Evolutionary conservation across 768 basidiomycete species (phyloP).

Genomic region (Podaxis carcinomalis): DNA sequence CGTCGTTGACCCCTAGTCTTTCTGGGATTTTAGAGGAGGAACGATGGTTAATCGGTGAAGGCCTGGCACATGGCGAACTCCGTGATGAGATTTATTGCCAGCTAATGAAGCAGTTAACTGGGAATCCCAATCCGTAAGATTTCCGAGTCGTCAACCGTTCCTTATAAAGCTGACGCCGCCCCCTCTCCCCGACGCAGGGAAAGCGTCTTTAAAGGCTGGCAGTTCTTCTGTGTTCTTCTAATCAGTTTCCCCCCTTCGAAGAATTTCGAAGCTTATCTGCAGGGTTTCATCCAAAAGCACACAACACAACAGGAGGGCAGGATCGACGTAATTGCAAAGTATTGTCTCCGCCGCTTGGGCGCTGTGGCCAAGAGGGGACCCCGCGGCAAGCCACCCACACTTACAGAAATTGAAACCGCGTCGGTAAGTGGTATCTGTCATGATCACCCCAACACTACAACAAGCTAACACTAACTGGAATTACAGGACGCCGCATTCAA

Average conservation of each 20-base stretch:
- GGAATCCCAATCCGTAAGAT: slow-evolving; percentile 75
- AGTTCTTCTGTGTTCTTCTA: slow-evolving; percentile 85
- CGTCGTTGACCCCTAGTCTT: slow-evolving; percentile 34
- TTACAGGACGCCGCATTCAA: slow-evolving; percentile 87
- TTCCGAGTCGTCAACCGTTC: background rate
- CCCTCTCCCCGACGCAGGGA: slow-evolving; percentile 48
- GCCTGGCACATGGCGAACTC: slow-evolving; percentile 75
- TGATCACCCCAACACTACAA: background rate
- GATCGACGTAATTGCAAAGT: slow-evolving; percentile 87
- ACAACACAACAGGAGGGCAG: slow-evolving; percentile 66
- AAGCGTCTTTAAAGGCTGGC: slow-evolving; percentile 89
- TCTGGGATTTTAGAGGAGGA: slow-evolving; percentile 72
- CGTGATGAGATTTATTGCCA: slow-evolving; percentile 95
- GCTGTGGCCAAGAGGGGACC: slow-evolving; percentile 82
- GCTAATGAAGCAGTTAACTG: slow-evolving; percentile 84
- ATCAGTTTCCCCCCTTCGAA: slow-evolving; percentile 92
- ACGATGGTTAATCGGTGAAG: slow-evolving; percentile 79
- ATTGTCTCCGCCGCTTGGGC: slow-evolving; percentile 75
- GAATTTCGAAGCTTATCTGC: slow-evolving; percentile 84
- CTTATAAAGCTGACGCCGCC: slow-evolving; percentile 2
- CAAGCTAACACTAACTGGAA: background rate
- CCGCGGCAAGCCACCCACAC: slow-evolving; percentile 75
- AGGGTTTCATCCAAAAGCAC: slow-evolving; percentile 72
- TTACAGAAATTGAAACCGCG: slow-evolving; percentile 88
- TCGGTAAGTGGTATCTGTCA: slow-evolving; percentile 44